Evolutionary conservation across 495 filamentous ascomycete species (phyloP).

Genomic region (Penicillium samsonianum): DNA sequence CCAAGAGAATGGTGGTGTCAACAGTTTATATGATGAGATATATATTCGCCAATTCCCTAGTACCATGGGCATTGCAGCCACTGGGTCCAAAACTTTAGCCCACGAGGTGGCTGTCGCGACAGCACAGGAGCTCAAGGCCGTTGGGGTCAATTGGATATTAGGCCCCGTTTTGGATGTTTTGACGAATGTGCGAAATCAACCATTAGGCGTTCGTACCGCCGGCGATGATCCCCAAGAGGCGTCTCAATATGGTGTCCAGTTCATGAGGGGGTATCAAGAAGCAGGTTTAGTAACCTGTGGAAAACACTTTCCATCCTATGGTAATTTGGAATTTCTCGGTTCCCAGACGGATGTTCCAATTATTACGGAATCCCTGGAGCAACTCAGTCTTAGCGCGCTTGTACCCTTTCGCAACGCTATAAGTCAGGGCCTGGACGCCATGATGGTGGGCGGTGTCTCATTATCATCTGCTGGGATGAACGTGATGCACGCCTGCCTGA

Average conservation of each 20-base stretch:
- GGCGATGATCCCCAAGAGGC: conserved; percentile 90
- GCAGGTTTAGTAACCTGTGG: conserved; percentile 82
- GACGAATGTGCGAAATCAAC: conserved; percentile 84
- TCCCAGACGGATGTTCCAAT: conserved; percentile 85
- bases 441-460: conserved; percentile 90
- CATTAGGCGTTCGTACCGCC: conserved; percentile 76
- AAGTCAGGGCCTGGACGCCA: conserved; percentile 76
- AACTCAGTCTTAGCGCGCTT: conserved; percentile 78
- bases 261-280: conserved; percentile 86
- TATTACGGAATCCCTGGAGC: conserved; percentile 87
- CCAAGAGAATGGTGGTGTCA: conserved; percentile 94
- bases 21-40: conserved; percentile 88
- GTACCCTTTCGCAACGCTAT: conserved; percentile 88
- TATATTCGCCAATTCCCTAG: conserved; percentile 90
- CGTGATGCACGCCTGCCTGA: conserved; percentile 88
- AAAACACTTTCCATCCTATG: conserved; percentile 92
- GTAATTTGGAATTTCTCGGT: conserved; percentile 87
- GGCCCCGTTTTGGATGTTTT: conserved; percentile 89
- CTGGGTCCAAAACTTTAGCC: conserved; percentile 73
- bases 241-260: conserved; percentile 81
- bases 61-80: conserved; percentile 87
- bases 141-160: conserved; percentile 88
- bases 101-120: conserved; percentile 85
- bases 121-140: conserved; percentile 79
- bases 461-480: conserved; percentile 85